Base-by-base conservation (phyloP, 2,329 filamentous ascomycete genomes). In the Alternaria angustiovoidea region DNA sequence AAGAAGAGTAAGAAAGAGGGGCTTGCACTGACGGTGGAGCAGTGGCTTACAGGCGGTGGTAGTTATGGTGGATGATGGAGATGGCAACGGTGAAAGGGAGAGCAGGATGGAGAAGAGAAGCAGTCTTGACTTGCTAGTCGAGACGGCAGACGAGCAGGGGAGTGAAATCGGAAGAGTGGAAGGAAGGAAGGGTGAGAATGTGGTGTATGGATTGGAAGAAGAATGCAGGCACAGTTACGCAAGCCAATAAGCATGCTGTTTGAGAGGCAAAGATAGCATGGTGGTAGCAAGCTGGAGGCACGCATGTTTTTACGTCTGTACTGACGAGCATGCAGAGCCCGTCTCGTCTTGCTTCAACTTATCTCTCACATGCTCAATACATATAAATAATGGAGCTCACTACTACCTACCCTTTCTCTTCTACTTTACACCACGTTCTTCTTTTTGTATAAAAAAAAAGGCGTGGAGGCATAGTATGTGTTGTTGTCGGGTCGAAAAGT, bases 1-100 rank as follows among this genome's bases (percentile, higher is more conserved):
- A 48, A 20, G 20, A 38, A 26, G 5, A 32, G 16, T 30, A 49
- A 57, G 28, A 48, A 20, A 9, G 9, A 22, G 14, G 32, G 34
- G 5, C 39, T 60, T 26, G 38, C 41, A 2, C 4, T 26, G 18
- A 57, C 41, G 26, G 57, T 60, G 12, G 47, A 46, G 57, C 14
- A 16, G 9, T 60, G 57, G 57, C 57, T 60, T 26, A n/a, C 32
- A 47, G 47, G 30, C 1, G 32, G 34, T 8, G 46, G n/a, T 12
- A 4, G 12, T 30, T 7, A 20, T 41, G 18, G 30, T 30, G 7
- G 16, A 7, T 28, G 14, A n/a, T 36, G 32, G 14, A 1, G 16
- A 38, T n/a, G 34, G 34, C 16, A 38, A 38, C 16, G n/a, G n/a
- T 39, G n/a, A 39, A 9, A 20, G n/a, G n/a, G 36, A 39, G 8